These are phyloP conservation scores for Hypsizygus marmoreus DNA, from an alignment of 768 basidiomycete genomes.

Conservation along the genomic window DNA sequence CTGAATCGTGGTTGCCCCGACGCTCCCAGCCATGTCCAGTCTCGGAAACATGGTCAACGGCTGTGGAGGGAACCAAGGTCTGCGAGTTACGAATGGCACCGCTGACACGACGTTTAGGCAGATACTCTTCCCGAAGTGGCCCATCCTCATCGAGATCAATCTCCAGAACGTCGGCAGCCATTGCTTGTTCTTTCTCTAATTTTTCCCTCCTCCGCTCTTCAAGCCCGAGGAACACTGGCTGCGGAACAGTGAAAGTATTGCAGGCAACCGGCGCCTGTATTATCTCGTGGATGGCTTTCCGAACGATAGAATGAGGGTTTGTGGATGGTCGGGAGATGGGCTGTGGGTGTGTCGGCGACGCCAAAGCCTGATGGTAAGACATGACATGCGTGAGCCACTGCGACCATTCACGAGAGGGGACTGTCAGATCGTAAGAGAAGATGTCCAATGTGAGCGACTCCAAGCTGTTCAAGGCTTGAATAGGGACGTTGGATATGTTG, in stretches of 20 bases:
- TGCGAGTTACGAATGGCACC: constrained; percentile 24
- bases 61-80: constrained; percentile 10
- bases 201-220: constrained; percentile 64
- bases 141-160: constrained; percentile 86
- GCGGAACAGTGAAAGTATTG: constrained; percentile 38
- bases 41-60: constrained; percentile 9
- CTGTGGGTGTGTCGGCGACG: constrained; percentile 62
- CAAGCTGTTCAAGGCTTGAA: constrained; percentile 67
- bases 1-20: constrained; percentile 12
- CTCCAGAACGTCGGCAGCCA: constrained; percentile 55
- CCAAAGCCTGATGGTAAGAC: constrained; percentile 64
- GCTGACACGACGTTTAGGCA: constrained; percentile 68
- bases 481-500: constrained; percentile 75
- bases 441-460: constrained; percentile 73
- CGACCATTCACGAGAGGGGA: constrained; percentile 65
- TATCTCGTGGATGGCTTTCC: constrained; percentile 70
- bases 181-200: constrained; percentile 43
- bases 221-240: constrained; percentile 73
- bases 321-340: constrained; percentile 78
- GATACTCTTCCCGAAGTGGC: constrained; percentile 77
- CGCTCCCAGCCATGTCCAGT: constrained; percentile 17
- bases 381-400: constrained; percentile 70
- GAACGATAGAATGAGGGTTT: constrained; percentile 69
- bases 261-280: constrained; percentile 48
- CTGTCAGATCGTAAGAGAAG: constrained; percentile 69